Conservation (phyloP, 495 filamentous ascomycete species). For the Penicillium pancosmium region DNA sequence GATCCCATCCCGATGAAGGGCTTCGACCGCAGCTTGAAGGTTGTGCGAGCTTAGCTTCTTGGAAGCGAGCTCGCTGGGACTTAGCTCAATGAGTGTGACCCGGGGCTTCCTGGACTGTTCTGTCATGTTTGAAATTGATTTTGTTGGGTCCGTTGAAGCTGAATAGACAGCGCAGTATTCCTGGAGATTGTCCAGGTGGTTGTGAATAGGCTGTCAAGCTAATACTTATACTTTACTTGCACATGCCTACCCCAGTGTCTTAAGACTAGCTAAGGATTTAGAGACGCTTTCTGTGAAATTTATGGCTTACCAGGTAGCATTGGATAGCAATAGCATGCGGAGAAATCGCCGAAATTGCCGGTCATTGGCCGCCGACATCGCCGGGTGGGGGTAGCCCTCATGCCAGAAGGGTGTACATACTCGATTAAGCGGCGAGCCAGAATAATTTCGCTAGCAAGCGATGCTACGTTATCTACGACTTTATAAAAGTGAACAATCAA, state of each 20-base stretch:
- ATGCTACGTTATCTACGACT: no score
- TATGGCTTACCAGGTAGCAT: no score
- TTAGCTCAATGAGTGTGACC: conserved; percentile 22
- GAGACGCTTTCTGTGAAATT: no score
- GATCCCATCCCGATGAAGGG: conserved; percentile 54
- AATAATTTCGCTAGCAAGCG: no score
- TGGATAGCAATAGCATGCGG: not conserved
- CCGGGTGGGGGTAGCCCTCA: not conserved
- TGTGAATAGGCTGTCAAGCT: no score
- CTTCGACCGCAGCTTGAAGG: conserved; percentile 50
- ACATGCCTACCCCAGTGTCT: no score
- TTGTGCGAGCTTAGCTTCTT: conserved; percentile 39
- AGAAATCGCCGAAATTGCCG: not conserved
- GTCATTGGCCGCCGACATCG: conserved; percentile 12
- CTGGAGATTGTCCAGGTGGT: no score
- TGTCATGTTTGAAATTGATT: not conserved
- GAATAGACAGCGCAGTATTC: not conserved
- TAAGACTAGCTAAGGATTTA: no score
- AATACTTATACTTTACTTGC: no score
- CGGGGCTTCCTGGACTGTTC: not conserved
- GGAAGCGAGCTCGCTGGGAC: conserved; percentile 19
- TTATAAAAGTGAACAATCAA: no score
- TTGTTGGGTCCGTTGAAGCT: not conserved
- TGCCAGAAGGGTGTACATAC: not conserved
- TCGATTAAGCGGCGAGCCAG: not conserved